Conservation (phyloP, 805 yeast genomes). For the Pichia exigua region DNA sequence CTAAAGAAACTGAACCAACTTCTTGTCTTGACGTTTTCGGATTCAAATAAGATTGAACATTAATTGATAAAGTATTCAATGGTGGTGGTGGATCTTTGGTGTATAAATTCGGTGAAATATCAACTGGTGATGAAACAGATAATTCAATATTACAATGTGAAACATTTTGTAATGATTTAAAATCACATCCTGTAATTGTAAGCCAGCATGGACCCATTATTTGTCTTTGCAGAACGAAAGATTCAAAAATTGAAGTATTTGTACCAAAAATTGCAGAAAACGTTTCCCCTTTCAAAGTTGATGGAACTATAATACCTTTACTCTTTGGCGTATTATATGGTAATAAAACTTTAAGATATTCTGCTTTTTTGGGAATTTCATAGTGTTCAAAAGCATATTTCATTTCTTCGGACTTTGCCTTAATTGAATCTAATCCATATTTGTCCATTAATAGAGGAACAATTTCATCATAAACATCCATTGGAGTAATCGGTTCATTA, state of each 20-base stretch:
- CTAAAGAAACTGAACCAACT: conserved; percentile 71
- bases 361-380: conserved; percentile 69
- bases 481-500: conserved; percentile 35
- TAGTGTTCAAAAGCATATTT: conserved; percentile 86
- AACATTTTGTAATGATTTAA: conserved; percentile 47
- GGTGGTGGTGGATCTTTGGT: conserved; percentile 47
- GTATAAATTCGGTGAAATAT: conserved; percentile 38
- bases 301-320: conserved; percentile 42
- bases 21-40: conserved; percentile 73
- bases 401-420: conserved; percentile 62
- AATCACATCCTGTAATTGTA: conserved; percentile 58
- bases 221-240: conserved; percentile 72
- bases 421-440: conserved; percentile 53
- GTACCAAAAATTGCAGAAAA: conserved; percentile 77
- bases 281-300: conserved; percentile 66
- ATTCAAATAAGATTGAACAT: conserved; percentile 77
- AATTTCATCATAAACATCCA: conserved; percentile 74
- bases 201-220: conserved; percentile 99
- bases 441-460: conserved; percentile 55
- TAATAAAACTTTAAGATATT: conserved; percentile 68
- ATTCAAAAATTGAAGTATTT: conserved; percentile 66
- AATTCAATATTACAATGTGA: conserved; percentile 82
- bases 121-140: conserved; percentile 41
- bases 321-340: conserved; percentile 65
- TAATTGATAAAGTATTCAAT: conserved; percentile 62